These are phyloP conservation scores for Eucalyptus pauciflora DNA, from an alignment of 345 rosid genomes.

Conservation along the genomic window DNA sequence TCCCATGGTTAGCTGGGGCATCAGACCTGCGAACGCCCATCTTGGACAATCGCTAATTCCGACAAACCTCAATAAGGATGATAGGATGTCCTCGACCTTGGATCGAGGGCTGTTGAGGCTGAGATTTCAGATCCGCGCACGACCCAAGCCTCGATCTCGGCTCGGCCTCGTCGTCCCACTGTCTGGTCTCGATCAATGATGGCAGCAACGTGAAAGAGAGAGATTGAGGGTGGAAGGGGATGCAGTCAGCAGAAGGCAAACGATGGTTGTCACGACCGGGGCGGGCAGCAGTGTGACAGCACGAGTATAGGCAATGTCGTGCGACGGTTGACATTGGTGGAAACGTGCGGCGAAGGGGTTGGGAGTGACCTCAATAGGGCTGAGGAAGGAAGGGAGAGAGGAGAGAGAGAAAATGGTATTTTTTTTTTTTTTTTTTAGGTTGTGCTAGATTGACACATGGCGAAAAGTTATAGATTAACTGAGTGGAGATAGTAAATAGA, in stretches of 20 bases:
- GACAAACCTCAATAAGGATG: neutral
- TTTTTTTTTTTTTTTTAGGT: neutral
- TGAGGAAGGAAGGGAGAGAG: neutral
- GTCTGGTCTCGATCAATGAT: neutral
- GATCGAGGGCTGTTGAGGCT: neutral
- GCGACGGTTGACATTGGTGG: neutral
- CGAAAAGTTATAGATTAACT: too few relatives aligned
- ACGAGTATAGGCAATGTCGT: neutral
- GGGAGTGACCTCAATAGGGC: neutral
- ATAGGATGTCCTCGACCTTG: neutral
- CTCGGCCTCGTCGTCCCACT: neutral
- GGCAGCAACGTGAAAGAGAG: neutral
- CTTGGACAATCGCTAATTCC: neutral
- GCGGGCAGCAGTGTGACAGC: neutral
- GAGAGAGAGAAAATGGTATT: neutral
- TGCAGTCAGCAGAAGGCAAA: neutral
- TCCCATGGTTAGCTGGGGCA: neutral
- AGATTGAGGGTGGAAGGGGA: neutral
- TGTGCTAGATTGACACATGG: neutral
- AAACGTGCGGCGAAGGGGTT: neutral
- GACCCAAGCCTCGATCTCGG: neutral
- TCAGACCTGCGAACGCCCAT: rapidly evolving
- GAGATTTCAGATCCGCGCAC: neutral
- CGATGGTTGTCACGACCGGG: neutral
- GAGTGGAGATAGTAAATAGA: neutral